Evolutionary conservation across 208 protist species (phyloP).

Genomic region (Trypanosoma cruzi): DNA sequence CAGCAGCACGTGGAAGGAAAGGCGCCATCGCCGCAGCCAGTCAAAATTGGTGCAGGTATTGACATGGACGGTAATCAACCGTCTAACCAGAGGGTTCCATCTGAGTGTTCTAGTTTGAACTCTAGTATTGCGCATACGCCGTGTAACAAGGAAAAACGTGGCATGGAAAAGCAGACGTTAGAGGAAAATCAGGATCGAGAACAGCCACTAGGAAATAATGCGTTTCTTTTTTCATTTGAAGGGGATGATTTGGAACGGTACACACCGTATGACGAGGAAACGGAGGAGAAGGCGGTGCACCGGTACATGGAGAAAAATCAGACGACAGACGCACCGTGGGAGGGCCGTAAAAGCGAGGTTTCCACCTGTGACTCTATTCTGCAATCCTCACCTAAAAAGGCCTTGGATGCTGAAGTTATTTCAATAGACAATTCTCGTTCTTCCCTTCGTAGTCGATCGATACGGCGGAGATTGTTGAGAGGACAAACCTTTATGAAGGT

Average conservation of each 20-base stretch:
- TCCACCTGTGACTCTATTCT: not conserved
- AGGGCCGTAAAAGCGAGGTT: too few relatives aligned
- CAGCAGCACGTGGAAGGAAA: not conserved
- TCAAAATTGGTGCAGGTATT: not conserved
- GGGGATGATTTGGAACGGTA: not conserved
- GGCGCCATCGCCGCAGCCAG: too few relatives aligned
- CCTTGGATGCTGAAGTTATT: slow-evolving; percentile 1
- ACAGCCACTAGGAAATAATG: not conserved
- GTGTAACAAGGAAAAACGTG: slow-evolving; percentile 2
- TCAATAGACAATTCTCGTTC: not conserved
- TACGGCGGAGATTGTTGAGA: not conserved
- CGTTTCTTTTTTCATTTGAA: not conserved
- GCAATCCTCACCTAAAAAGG: slow-evolving; percentile 14
- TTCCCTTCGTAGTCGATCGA: not conserved
- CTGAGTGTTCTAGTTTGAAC: slow-evolving; percentile 47
- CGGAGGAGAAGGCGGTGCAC: slow-evolving; percentile 66
- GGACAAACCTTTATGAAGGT: not conserved
- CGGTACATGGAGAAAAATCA: slow-evolving; percentile 40
- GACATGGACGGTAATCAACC: not conserved
- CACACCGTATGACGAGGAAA: slow-evolving; percentile 48
- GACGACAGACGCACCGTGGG: not conserved
- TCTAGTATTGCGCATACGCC: slow-evolving; percentile 58
- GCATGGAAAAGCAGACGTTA: not conserved
- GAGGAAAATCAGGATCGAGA: not conserved
- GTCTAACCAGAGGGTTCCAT: slow-evolving; percentile 4